Conservation (phyloP, 306 rosid genomes). For the Biancaea sappan region DNA sequence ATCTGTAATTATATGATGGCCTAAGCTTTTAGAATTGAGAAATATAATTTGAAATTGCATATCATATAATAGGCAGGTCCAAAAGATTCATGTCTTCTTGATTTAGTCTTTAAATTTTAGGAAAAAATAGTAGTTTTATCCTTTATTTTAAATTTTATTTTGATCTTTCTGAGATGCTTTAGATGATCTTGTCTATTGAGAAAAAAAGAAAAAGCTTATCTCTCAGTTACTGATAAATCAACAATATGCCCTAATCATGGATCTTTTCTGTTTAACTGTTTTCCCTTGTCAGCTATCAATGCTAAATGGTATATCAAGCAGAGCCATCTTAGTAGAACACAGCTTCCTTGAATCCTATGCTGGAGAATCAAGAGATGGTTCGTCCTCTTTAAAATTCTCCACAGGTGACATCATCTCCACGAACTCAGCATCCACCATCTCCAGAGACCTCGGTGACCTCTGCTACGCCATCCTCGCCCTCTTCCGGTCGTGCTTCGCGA, state of each 20-base stretch:
- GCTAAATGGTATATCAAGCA: constrained; percentile 53
- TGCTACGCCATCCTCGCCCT: constrained; percentile 64
- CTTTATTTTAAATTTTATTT: too few relatives aligned
- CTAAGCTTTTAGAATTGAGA: not conserved
- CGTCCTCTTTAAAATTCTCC: constrained; percentile 52
- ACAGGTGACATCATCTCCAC: constrained; percentile 63
- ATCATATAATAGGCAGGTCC: not conserved
- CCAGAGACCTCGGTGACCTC: constrained; percentile 44
- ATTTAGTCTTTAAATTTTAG: too few relatives aligned
- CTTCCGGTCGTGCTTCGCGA: constrained; percentile 53
- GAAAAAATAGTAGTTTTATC: too few relatives aligned
- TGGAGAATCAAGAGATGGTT: constrained; percentile 75
- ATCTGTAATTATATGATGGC: too few relatives aligned
- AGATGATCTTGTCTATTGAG: not conserved
- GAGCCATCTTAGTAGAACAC: constrained; percentile 59
- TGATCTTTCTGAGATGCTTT: too few relatives aligned
- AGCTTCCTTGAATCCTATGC: constrained; percentile 71
- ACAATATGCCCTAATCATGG: not conserved
- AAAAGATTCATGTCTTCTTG: too few relatives aligned
- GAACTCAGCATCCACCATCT: constrained; percentile 35
- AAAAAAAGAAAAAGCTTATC: not conserved
- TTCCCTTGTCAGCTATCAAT: constrained; percentile 58
- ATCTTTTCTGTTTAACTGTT: not conserved
- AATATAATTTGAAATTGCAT: too few relatives aligned
- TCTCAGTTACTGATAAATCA: not conserved